Percentiles rank a stretch among this genome's conserved stretches.
phyloP scores from a whole-genome alignment of 441 rosid species.

The Jatropha multifida region DNA sequence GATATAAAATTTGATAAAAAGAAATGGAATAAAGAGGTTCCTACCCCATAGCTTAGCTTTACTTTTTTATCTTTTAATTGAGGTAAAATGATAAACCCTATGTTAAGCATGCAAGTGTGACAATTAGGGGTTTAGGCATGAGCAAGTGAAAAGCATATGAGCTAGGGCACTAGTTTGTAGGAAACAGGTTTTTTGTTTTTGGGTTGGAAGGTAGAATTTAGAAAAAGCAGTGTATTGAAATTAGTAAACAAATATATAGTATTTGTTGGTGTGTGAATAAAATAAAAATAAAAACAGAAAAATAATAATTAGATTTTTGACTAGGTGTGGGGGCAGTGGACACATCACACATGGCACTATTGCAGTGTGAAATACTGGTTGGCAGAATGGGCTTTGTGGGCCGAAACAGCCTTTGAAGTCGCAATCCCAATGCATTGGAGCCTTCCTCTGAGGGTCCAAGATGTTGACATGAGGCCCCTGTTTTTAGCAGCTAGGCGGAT shows the following conservation, averaged over 20 bases:
- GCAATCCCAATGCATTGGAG: conserved; percentile 28
- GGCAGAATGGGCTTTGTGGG: conserved; percentile 50
- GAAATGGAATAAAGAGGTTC: not conserved
- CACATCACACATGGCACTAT: conserved; percentile 18
- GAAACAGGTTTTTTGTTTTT: not conserved
- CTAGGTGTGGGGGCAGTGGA: conserved; percentile 22
- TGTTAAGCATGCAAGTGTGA: not conserved
- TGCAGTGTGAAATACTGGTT: conserved; percentile 23
- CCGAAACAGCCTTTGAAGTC: conserved; percentile 34
- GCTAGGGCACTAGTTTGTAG: not conserved
- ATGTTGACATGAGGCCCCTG: conserved; percentile 20
- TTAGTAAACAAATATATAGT: conserved; percentile 2
- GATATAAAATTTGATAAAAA: not conserved
- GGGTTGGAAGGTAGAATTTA: not conserved
- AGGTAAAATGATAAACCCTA: conserved; percentile 18
- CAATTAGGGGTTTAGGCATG: conserved; percentile 1
- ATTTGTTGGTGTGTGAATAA: not conserved
- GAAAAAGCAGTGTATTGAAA: conserved; percentile 3
- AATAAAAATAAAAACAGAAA: not conserved
- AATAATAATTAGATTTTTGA: not conserved
- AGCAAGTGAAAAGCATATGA: not conserved
- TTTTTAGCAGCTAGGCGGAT: conserved; percentile 24
- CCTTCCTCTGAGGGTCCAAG: conserved; percentile 21
- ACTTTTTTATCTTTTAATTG: not conserved
- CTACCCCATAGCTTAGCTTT: not conserved